These are phyloP conservation scores for Podaxis carcinomalis DNA, from an alignment of 768 basidiomycete genomes.

Conservation along the genomic window DNA sequence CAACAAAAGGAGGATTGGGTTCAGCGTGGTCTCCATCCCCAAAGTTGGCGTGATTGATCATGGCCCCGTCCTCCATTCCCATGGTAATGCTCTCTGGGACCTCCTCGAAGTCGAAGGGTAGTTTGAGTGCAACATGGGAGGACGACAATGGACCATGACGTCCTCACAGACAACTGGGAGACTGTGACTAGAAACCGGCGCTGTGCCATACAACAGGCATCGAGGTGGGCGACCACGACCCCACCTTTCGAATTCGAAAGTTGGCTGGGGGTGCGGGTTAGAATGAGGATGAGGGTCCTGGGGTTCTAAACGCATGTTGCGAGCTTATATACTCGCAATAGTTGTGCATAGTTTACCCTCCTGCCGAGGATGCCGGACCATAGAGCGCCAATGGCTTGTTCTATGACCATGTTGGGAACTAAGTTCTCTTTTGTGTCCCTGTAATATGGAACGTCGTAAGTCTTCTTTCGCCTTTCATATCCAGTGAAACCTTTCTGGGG, in stretches of 20 bases:
- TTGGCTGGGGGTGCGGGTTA: background rate
- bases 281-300: background rate
- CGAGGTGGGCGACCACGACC: background rate
- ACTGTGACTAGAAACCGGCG: background rate
- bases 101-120: constrained; percentile 4
- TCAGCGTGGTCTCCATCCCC: background rate
- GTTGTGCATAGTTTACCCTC: background rate
- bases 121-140: constrained; percentile 8
- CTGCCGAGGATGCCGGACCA: background rate
- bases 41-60: constrained; percentile 2
- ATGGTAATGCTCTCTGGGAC: constrained; percentile 6
- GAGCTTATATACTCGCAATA: background rate
- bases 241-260: background rate
- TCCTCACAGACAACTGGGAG: background rate
- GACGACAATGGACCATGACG: background rate
- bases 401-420: background rate
- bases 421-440: background rate
- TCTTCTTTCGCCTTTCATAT: background rate
- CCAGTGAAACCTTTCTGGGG: background rate
- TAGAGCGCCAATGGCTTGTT: background rate
- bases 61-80: constrained; percentile 9
- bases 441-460: background rate
- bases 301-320: background rate
- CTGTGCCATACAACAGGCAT: background rate
- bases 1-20: background rate